These are phyloP conservation scores for Zygotorulaspora danielsina DNA, from an alignment of 805 yeast species.

Conservation along the genomic window DNA sequence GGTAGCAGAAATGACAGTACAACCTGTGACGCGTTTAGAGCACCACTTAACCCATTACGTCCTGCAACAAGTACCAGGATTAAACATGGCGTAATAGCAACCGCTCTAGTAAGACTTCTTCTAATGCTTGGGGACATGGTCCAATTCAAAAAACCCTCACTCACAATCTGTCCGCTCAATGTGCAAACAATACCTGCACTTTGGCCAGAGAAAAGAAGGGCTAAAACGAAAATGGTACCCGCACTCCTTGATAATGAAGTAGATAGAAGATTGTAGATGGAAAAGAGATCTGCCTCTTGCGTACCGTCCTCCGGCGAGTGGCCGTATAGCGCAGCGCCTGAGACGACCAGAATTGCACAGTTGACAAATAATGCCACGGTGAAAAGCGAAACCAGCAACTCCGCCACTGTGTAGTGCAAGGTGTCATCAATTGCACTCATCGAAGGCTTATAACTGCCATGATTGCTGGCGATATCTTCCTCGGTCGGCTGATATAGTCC, in stretches of 20 bases:
- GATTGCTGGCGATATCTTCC: slow-evolving; percentile 36
- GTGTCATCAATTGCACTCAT: slow-evolving; percentile 77
- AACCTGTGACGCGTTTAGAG: slow-evolving; percentile 82
- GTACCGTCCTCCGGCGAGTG: slow-evolving; percentile 52
- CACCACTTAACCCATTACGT: slow-evolving; percentile 70
- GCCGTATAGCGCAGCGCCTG: slow-evolving; percentile 77
- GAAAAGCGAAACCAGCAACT: slow-evolving; percentile 73
- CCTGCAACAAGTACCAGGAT: slow-evolving; percentile 71
- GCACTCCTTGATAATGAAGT: slow-evolving; percentile 64
- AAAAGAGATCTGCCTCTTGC: slow-evolving; percentile 72
- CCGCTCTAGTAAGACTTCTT: slow-evolving; percentile 72
- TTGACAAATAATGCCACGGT: slow-evolving; percentile 90
- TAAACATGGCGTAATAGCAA: slow-evolving; percentile 85
- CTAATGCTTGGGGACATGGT: slow-evolving; percentile 75
- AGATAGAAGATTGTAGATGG: slow-evolving; percentile 67
- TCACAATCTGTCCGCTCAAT: slow-evolving; percentile 88
- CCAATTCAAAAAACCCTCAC: slow-evolving; percentile 86
- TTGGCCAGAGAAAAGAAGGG: slow-evolving; percentile 81
- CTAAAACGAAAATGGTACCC: slow-evolving; percentile 80
- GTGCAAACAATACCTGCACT: slow-evolving; percentile 96
- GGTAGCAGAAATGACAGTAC: slow-evolving; percentile 76
- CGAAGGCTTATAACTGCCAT: slow-evolving; percentile 64
- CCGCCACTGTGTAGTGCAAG: slow-evolving; percentile 76
- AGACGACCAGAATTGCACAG: slow-evolving; percentile 81
- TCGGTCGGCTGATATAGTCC: slow-evolving; percentile 52